Conservation (phyloP, 2,329 filamentous ascomycete species). For the Xylariaceae sp. region DNA sequence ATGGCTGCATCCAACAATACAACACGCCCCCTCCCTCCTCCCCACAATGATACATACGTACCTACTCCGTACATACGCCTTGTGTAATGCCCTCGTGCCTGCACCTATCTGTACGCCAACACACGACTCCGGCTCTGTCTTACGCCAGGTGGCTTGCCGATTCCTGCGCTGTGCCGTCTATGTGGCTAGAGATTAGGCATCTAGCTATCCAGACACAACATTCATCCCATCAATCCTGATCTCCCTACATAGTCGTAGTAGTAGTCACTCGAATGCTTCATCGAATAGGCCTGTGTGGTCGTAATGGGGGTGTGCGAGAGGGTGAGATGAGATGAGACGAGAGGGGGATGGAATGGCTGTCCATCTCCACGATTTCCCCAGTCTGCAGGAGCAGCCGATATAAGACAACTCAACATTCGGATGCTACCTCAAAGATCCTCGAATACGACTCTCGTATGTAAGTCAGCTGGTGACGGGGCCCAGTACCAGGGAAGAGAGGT, state of each 20-base stretch:
- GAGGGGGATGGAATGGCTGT: too few species aligned
- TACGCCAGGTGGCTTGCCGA: background rate
- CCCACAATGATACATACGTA: background rate
- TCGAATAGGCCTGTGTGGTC: too few species aligned
- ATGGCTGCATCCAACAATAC: background rate
- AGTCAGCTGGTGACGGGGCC: background rate
- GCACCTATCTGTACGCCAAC: background rate
- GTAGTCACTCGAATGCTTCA: background rate
- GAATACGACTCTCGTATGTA: background rate
- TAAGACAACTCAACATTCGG: background rate
- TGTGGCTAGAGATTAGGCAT: background rate
- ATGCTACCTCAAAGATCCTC: background rate
- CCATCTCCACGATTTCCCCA: background rate
- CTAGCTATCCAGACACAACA: background rate
- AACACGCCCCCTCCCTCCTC: background rate
- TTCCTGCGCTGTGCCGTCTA: background rate
- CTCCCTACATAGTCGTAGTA: too few species aligned
- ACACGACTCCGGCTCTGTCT: background rate
- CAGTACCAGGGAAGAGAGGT: background rate
- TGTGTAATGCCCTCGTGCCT: background rate
- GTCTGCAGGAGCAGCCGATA: background rate
- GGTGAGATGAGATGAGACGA: too few species aligned
- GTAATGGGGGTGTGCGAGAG: too few species aligned
- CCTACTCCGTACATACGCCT: background rate
- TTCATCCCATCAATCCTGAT: too few species aligned